These are phyloP conservation scores for Phytophthora megakarya DNA, from an alignment of 352 stramenopile genomes.

Conservation along the genomic window DNA sequence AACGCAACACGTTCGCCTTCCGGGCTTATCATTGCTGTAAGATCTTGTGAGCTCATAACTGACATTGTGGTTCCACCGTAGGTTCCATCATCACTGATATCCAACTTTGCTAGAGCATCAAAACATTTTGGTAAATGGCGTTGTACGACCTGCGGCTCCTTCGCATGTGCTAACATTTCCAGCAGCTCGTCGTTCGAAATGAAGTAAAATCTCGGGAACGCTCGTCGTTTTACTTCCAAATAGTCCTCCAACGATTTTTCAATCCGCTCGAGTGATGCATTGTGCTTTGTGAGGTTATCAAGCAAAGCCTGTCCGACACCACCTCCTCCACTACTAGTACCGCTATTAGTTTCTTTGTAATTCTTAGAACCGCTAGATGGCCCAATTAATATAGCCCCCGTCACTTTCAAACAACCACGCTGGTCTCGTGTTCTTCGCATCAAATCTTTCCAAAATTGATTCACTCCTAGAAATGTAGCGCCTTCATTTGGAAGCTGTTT, in stretches of 20 bases:
- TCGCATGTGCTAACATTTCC: constrained; percentile 81
- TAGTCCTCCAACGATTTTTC: constrained; percentile 87
- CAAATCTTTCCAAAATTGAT: constrained; percentile 84
- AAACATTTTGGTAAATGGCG: constrained; percentile 87
- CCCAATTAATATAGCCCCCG: constrained; percentile 47
- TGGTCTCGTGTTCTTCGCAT: constrained; percentile 72
- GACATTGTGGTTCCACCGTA: constrained; percentile 12
- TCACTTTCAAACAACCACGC: constrained; percentile 69
- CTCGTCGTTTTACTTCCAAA: constrained; percentile 79
- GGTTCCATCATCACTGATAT: constrained; percentile 60
- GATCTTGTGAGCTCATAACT: constrained; percentile 43
- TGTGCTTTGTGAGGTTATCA: constrained; percentile 73
- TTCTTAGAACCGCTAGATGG: constrained; percentile 18
- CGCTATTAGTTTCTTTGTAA: constrained; percentile 14
- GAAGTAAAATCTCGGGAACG: constrained; percentile 90
- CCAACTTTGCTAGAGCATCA: constrained; percentile 76
- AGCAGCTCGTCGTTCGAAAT: constrained; percentile 89
- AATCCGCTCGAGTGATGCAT: constrained; percentile 68
- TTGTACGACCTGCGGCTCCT: constrained; percentile 80
- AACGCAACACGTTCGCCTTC: constrained; percentile 85
- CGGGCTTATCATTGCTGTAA: constrained; percentile 79
- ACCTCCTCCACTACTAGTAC: constrained; percentile 1
- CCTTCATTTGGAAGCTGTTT: constrained; percentile 80
- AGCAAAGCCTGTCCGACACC: constrained; percentile 51
- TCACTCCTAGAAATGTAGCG: constrained; percentile 58